A percentile compares a stretch with the other conserved stretches of the same genome.
These are phyloP conservation scores for Stromatinia cepivora DNA, from an alignment of 2,329 filamentous ascomycete genomes.

Conservation along the genomic window DNA sequence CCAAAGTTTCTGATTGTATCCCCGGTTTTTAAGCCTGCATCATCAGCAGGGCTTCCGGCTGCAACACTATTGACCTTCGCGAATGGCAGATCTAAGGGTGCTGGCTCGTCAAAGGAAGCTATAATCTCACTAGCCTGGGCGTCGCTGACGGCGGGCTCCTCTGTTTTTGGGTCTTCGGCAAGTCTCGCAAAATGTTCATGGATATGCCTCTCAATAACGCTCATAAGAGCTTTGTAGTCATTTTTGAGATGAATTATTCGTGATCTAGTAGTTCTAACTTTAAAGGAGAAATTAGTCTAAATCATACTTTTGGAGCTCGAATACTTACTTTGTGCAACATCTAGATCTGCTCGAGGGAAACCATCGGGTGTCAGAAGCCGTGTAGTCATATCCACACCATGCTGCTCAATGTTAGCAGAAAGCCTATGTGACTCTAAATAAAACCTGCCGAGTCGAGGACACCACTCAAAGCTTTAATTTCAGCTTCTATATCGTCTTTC, in stretches of 20 bases:
- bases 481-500: conserved; percentile 82
- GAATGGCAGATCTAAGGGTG: conserved; percentile 63
- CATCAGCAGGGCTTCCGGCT: conserved; percentile 74
- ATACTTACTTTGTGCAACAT: conserved; percentile 82
- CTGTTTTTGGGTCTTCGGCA: conserved; percentile 45
- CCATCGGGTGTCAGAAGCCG: conserved; percentile 84
- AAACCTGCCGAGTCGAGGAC: conserved; percentile 80
- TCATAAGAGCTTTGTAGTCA: conserved; percentile 90
- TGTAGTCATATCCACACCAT: conserved; percentile 91
- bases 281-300: neutral
- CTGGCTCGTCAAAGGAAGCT: conserved; percentile 41
- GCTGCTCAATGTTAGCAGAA: conserved; percentile 52
- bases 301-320: neutral
- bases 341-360: conserved; percentile 88
- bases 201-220: conserved; percentile 77
- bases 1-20: conserved; percentile 87
- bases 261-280: conserved; percentile 89
- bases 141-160: conserved; percentile 33
- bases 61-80: conserved; percentile 87
- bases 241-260: conserved; percentile 88
- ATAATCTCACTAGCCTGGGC: conserved; percentile 36
- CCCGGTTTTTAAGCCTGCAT: conserved; percentile 75
- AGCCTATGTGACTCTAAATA: neutral
- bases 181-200: conserved; percentile 84
- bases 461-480: conserved; percentile 78